Conservation (phyloP, 306 rosid species). For the Glycyrrhiza uralensis region DNA sequence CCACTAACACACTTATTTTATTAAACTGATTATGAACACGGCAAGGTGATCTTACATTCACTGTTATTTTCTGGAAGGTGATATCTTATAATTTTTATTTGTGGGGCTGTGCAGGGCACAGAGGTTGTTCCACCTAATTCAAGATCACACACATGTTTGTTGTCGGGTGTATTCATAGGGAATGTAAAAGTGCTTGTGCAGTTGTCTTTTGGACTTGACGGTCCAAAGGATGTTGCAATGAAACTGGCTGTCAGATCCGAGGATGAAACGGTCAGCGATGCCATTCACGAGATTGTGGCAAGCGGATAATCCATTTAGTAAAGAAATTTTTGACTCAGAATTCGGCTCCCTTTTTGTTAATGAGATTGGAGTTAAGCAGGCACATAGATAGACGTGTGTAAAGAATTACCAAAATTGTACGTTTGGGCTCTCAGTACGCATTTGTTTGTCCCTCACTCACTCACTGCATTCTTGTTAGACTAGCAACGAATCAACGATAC, state of each 20-base stretch:
- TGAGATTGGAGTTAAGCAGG: slow-evolving; percentile 38
- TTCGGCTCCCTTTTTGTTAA: slow-evolving; percentile 24
- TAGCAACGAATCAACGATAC: slow-evolving; percentile 14
- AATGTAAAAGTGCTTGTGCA: slow-evolving; percentile 78
- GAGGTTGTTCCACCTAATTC: slow-evolving; percentile 87
- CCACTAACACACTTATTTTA: not conserved
- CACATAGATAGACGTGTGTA: slow-evolving; percentile 41
- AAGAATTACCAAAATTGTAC: slow-evolving; percentile 33
- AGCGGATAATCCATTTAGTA: slow-evolving; percentile 60
- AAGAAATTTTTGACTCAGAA: slow-evolving; percentile 32
- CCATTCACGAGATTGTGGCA: slow-evolving; percentile 88
- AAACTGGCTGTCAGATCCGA: slow-evolving; percentile 83
- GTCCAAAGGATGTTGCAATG: slow-evolving; percentile 93
- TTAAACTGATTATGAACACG: not conserved
- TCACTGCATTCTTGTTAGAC: slow-evolving; percentile 22
- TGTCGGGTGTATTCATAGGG: slow-evolving; percentile 87
- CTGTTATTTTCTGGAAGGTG: slow-evolving; percentile 14
- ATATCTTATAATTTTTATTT: not conserved
- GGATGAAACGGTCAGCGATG: slow-evolving; percentile 69
- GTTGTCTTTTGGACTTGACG: slow-evolving; percentile 84
- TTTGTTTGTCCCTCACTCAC: slow-evolving; percentile 5
- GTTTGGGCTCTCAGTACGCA: slow-evolving; percentile 6
- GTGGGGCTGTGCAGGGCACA: slow-evolving; percentile 63
- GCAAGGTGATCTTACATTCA: slow-evolving; percentile 13
- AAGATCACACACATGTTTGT: slow-evolving; percentile 78